Evolutionary conservation across 352 stramenopile genomes (phyloP).

Genomic region (Pythium coloratum): DNA sequence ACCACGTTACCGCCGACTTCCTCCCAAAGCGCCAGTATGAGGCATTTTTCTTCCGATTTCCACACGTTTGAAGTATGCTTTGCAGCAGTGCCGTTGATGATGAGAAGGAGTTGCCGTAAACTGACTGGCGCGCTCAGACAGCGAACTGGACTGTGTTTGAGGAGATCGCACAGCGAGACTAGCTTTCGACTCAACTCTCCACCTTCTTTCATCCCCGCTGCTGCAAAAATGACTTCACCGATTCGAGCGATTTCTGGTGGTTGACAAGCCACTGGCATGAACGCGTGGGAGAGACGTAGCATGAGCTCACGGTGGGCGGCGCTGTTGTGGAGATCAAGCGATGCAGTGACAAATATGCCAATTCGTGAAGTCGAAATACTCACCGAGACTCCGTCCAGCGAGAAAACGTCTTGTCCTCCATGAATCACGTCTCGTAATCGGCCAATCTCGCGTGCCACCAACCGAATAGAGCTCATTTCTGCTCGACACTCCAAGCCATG

Average conservation of each 20-base stretch:
- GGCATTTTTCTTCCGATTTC: constrained; percentile 42
- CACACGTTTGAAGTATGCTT: constrained; percentile 19
- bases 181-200: constrained; percentile 45
- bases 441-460: constrained; percentile 47
- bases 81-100: constrained; percentile 25
- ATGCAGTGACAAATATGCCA: constrained; percentile 38
- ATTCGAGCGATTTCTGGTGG: constrained; percentile 34
- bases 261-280: constrained; percentile 44
- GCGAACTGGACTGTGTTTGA: constrained; percentile 30
- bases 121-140: constrained; percentile 24
- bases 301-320: constrained; percentile 44
- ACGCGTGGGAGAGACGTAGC: constrained; percentile 40
- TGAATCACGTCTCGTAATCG: constrained; percentile 48
- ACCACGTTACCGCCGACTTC: constrained; percentile 43
- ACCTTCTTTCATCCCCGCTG: constrained; percentile 46
- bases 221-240: constrained; percentile 36
- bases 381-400: constrained; percentile 36
- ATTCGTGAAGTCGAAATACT: constrained; percentile 39
- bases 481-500: constrained; percentile 36
- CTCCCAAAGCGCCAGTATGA: constrained; percentile 53
- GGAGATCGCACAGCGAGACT: constrained; percentile 30
- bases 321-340: constrained; percentile 30
- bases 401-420: constrained; percentile 32
- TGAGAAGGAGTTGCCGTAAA: constrained; percentile 30
- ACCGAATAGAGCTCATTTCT: constrained; percentile 26